Evolutionary conservation across 306 rosid species (phyloP).

Genomic region (Quercus ilex): DNA sequence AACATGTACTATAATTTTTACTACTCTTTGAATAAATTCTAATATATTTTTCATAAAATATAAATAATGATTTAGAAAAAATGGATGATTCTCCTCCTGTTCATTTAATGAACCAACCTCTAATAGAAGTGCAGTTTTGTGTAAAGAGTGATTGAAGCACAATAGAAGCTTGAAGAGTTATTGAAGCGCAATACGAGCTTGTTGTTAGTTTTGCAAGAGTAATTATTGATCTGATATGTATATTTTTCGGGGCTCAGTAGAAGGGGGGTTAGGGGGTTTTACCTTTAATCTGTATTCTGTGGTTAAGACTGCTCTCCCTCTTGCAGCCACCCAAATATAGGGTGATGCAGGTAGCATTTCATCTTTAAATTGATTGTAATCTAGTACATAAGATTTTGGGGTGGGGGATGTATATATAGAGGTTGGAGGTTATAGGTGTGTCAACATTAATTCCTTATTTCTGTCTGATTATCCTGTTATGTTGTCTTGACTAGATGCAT

Average conservation of each 20-base stretch:
- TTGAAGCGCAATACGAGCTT: not conserved
- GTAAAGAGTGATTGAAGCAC: not conserved
- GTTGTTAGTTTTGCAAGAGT: not conserved
- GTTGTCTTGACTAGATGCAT: not conserved
- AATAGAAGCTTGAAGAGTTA: not conserved
- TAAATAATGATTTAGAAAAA: not conserved
- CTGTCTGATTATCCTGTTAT: not conserved
- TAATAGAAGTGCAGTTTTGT: not conserved
- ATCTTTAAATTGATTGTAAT: not conserved
- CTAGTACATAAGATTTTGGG: not conserved
- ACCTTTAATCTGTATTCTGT: not conserved
- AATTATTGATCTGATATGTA: not conserved
- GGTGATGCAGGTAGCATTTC: not conserved
- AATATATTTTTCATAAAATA: too few species aligned
- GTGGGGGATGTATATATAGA: not conserved
- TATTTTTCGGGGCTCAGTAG: not conserved
- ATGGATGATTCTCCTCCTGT: constrained; percentile 2
- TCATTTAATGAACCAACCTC: not conserved
- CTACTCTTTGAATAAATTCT: too few species aligned
- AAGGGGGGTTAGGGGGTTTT: not conserved
- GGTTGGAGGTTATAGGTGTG: constrained; percentile 1
- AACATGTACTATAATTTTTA: too few species aligned
- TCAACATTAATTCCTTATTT: not conserved
- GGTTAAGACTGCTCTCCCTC: not conserved
- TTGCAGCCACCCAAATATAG: not conserved